These are phyloP conservation scores for Trichocomaceae sp. DNA, from an alignment of 2,329 filamentous ascomycete species.

Conservation along the genomic window DNA sequence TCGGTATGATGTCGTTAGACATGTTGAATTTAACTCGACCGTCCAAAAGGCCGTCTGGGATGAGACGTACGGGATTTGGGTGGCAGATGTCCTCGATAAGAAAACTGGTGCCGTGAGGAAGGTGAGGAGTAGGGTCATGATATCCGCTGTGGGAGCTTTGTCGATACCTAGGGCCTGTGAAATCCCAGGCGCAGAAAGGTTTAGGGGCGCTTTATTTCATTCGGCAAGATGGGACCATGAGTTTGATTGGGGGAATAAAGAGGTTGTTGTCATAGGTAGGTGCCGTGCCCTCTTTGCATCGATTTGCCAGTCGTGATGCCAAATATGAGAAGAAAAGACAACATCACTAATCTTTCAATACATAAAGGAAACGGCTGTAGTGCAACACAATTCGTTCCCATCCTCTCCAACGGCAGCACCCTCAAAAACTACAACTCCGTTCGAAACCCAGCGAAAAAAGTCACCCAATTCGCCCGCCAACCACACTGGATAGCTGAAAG, in stretches of 20 bases:
- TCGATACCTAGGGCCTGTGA: slow-evolving; percentile 23
- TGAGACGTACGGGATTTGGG: slow-evolving; percentile 21
- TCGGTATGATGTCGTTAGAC: slow-evolving; percentile 17
- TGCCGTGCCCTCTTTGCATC: neutral
- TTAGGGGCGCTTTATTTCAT: slow-evolving; percentile 34
- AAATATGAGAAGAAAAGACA: no score
- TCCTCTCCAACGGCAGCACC: slow-evolving; percentile 31
- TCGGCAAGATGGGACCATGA: slow-evolving; percentile 38
- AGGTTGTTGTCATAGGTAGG: slow-evolving; percentile 35
- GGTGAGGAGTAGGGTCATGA: slow-evolving; percentile 21
- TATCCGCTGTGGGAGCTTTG: slow-evolving; percentile 27
- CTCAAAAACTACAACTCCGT: neutral
- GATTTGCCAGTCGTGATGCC: neutral
- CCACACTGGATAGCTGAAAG: slow-evolving; percentile 45
- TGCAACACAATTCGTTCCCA: slow-evolving; percentile 45
- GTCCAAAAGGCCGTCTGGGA: slow-evolving; percentile 19
- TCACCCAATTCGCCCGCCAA: slow-evolving; percentile 47
- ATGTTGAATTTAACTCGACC: slow-evolving; percentile 19
- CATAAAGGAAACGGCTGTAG: slow-evolving; percentile 45
- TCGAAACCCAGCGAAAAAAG: slow-evolving; percentile 28
- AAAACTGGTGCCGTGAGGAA: slow-evolving; percentile 16
- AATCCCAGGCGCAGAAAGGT: slow-evolving; percentile 26
- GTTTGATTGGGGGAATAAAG: slow-evolving; percentile 33
- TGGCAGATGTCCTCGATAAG: slow-evolving; percentile 21
- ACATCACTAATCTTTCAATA: no score